A percentile compares a stretch with the other conserved stretches of the same genome.
Conservation (phyloP, 2,329 filamentous ascomycete genomes). For the Didymellaceae sp. region DNA sequence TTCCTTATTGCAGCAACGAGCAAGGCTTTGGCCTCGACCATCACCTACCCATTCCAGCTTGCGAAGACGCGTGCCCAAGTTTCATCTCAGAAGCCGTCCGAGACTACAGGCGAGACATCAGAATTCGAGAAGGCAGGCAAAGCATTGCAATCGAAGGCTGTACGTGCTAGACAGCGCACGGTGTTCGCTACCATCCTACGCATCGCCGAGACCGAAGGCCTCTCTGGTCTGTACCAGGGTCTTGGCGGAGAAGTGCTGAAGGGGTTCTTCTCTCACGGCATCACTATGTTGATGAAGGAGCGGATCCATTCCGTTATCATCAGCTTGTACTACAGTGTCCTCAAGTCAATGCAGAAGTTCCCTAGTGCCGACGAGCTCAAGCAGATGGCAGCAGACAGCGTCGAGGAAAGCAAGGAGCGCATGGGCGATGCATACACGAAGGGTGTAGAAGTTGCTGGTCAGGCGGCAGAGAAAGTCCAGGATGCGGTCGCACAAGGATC, state of each 20-base stretch:
- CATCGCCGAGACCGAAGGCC: slow-evolving; percentile 68
- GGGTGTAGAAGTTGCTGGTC: slow-evolving; percentile 33
- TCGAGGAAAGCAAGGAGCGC: slow-evolving; percentile 42
- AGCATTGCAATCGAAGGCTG: slow-evolving; percentile 22
- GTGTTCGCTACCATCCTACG: slow-evolving; percentile 69
- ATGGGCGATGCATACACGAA: slow-evolving; percentile 29
- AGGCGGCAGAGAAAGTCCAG: slow-evolving; percentile 35
- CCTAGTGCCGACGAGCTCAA: slow-evolving; percentile 51
- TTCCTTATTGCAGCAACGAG: slow-evolving; percentile 76
- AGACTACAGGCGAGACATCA: slow-evolving; percentile 35
- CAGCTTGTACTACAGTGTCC: slow-evolving; percentile 70
- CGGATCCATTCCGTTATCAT: slow-evolving; percentile 75
- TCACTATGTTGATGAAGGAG: slow-evolving; percentile 88
- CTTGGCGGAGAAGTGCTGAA: slow-evolving; percentile 78
- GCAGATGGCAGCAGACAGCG: slow-evolving; percentile 37
- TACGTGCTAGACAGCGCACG: slow-evolving; percentile 51
- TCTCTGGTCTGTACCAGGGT: slow-evolving; percentile 75
- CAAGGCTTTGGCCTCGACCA: slow-evolving; percentile 75
- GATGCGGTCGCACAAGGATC: slow-evolving; percentile 34
- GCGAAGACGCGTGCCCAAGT: slow-evolving; percentile 82
- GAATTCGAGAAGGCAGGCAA: slow-evolving; percentile 37
- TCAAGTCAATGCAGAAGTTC: slow-evolving; percentile 55
- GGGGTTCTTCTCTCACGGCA: slow-evolving; percentile 83
- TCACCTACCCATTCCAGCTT: slow-evolving; percentile 86
- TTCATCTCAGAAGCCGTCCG: slow-evolving; percentile 50